Conservation (phyloP, 2,329 filamentous ascomycete genomes). For the Dothideomycetes sp. region DNA sequence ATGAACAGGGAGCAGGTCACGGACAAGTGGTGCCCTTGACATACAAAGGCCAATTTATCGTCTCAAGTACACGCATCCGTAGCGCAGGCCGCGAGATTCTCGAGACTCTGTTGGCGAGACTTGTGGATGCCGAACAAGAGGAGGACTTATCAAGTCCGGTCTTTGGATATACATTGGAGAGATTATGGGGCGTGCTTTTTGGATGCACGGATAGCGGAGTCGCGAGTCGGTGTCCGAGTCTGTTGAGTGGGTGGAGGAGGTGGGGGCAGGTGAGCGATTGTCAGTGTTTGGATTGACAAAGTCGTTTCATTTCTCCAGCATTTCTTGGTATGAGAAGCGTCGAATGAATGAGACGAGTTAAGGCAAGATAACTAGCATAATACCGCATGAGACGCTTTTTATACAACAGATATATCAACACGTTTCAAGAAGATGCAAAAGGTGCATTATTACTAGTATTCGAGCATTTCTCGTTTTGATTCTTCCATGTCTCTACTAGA, state of each 20-base stretch:
- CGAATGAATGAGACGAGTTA: too few species aligned
- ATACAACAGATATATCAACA: too few species aligned
- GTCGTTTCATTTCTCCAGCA: too few species aligned
- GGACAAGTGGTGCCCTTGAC: constrained; percentile 22
- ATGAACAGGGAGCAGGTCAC: background rate
- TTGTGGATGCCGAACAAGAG: constrained; percentile 12
- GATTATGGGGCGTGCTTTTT: background rate
- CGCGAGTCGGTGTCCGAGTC: background rate
- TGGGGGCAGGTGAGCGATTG: background rate
- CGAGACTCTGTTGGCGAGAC: constrained; percentile 16
- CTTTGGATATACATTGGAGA: constrained; percentile 3
- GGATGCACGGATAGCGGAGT: background rate
- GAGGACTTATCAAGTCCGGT: background rate
- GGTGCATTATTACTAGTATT: too few species aligned
- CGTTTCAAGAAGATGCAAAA: too few species aligned
- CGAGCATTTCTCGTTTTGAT: too few species aligned
- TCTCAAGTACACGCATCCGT: constrained; percentile 31
- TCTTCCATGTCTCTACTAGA: too few species aligned
- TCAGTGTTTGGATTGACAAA: constrained; percentile 3
- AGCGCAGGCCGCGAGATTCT: constrained; percentile 23
- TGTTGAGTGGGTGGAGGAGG: background rate
- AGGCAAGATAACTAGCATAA: too few species aligned
- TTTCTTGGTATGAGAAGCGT: too few species aligned
- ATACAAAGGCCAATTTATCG: constrained; percentile 39
- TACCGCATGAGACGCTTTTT: too few species aligned